Conservation (phyloP, 208 protist species). For the Crithidia bombi region DNA sequence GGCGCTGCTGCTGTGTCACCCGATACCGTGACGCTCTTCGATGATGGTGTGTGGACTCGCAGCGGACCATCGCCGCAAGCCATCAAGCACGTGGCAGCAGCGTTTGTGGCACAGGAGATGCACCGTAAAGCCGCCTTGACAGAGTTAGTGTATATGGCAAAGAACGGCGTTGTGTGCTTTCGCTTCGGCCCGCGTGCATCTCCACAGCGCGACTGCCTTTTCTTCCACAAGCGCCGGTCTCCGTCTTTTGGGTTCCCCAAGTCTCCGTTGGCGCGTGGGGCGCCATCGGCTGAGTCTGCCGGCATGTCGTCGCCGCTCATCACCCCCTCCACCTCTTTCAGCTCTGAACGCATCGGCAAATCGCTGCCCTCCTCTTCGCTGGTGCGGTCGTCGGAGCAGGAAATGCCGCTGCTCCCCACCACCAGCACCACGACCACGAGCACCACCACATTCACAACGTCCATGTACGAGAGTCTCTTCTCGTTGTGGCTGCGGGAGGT, state of each 20-base stretch:
- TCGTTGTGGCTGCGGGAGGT: constrained; percentile 22
- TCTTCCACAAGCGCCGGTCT: constrained; percentile 17
- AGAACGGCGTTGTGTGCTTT: constrained; percentile 11
- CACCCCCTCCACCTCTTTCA: not conserved
- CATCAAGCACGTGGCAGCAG: not conserved
- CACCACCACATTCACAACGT: not conserved
- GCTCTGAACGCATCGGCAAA: not conserved
- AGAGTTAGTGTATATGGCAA: not conserved
- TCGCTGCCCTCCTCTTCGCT: constrained; percentile 11
- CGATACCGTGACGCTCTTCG: constrained; percentile 17
- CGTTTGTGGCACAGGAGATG: constrained; percentile 25
- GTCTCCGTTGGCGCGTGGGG: not conserved
- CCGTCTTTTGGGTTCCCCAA: not conserved
- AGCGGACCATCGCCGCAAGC: constrained; percentile 16
- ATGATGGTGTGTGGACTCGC: constrained; percentile 25
- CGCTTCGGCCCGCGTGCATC: constrained; percentile 30
- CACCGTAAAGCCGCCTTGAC: constrained; percentile 16
- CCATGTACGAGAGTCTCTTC: constrained; percentile 24
- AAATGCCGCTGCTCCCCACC: not conserved
- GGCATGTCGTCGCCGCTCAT: not conserved
- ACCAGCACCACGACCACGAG: not conserved
- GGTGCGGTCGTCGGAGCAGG: not conserved
- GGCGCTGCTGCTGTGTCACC: not conserved
- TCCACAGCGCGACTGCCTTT: not conserved
- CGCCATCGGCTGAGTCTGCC: not conserved